Evolutionary conservation across 148 eudicot species (phyloP).

Genomic region (Drosera capensis): DNA sequence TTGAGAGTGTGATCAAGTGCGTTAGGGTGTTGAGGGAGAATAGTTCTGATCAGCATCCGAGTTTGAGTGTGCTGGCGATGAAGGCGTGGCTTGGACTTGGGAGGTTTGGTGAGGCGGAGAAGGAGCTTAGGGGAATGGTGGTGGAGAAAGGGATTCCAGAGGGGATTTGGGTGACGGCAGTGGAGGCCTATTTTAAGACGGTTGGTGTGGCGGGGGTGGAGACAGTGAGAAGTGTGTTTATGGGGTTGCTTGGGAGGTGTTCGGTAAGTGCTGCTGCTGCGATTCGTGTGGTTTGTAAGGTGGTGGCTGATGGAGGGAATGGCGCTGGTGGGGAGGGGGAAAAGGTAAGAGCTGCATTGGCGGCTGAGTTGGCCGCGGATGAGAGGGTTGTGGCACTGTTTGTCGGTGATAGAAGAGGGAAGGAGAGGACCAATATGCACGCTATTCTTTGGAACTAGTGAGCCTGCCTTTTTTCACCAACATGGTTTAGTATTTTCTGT

Average conservation of each 20-base stretch:
- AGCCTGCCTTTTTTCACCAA: conserved; percentile 4
- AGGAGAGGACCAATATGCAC: conserved; percentile 80
- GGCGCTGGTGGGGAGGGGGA: conserved; percentile 33
- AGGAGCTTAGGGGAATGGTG: conserved; percentile 74
- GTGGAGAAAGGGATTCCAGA: conserved; percentile 68
- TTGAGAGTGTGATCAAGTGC: conserved; percentile 83
- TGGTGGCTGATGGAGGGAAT: conserved; percentile 44
- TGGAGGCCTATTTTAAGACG: conserved; percentile 68
- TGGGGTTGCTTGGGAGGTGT: conserved; percentile 70
- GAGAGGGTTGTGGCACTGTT: conserved; percentile 70
- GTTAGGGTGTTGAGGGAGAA: conserved; percentile 71
- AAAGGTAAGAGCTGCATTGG: conserved; percentile 54
- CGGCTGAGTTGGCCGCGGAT: conserved; percentile 66
- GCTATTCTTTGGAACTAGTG: conserved; percentile 89
- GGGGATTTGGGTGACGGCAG: conserved; percentile 79
- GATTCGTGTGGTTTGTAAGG: conserved; percentile 54
- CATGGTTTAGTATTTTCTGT: conserved; percentile 2
- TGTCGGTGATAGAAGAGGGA: conserved; percentile 39
- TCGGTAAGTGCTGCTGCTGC: conserved; percentile 71
- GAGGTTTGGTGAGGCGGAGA: conserved; percentile 77
- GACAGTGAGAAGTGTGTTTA: conserved; percentile 63
- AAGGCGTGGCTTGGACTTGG: conserved; percentile 91
- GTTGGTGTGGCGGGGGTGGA: conserved; percentile 78
- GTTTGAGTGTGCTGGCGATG: conserved; percentile 89
- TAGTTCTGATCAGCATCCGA: conserved; percentile 54